Base-by-base conservation (phyloP, 1,284 basidiomycete genomes). In the Ceratobasidium theobromae region DNA sequence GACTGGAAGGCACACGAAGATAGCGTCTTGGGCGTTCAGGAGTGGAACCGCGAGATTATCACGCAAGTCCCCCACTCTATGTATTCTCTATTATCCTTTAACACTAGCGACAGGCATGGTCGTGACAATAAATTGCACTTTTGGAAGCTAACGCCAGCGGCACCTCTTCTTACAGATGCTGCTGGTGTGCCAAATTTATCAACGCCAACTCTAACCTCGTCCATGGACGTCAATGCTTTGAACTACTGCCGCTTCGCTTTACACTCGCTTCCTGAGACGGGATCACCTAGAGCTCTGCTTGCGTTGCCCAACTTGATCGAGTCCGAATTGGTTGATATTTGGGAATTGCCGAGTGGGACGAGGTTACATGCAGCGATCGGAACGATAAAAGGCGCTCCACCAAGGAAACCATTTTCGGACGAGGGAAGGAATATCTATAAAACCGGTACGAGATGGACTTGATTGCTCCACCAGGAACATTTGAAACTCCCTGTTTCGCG, bases 271-370 rank as follows among this genome's bases (percentile, higher is more conserved):
- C 54, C 69, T 5, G n/a, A 65, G 45, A 27, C 30, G 41, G n/a
- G 67, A 67, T 48, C 70, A 69, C 54, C 69, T 69, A 72, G 69
- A 67, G 86, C 84, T 0, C 75, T 91, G 51, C 74, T 96, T 45
- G 92, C 89, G 0, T 77, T 96, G 9, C 93, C 93, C 0, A 94
- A 95, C 73, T 80, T 95, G 6, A 81, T 93, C 18, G 92, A 97
- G 71, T 95, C 93, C 5, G 86, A 90, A 38, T 80, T 88, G 62
- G 88, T 86, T 23, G 93, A 96, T 73, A 77, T 95, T 16, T 93
- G 92, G 86, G 75, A 80, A 11, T 73, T 95, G 11, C 88, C 89
- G 0, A 79, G 80, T 0, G 75, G 79, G 49, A 77, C 84, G 43
- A 79, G 93, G 28, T 70, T 93, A 1, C 91, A 95, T 74, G 90